Percentiles rank a stretch among this genome's conserved stretches.
These are phyloP conservation scores for Chimonanthus salicifolius DNA, from an alignment of 164 flowering plant species.

Conservation along the genomic window DNA sequence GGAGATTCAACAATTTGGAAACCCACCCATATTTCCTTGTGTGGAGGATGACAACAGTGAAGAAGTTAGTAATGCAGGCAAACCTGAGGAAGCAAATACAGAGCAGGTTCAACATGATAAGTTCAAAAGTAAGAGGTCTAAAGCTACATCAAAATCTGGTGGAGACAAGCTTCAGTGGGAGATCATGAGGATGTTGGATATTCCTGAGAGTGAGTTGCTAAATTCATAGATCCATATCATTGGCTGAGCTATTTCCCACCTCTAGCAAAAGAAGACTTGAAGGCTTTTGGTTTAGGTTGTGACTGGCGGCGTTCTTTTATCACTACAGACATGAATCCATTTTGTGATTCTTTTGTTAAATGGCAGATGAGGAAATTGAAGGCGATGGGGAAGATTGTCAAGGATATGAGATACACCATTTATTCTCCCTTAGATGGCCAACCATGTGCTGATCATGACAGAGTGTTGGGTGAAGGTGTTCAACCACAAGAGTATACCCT, in stretches of 20 bases:
- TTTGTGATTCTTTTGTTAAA: constrained; percentile 67
- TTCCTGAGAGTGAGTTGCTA: constrained; percentile 59
- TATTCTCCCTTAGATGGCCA: constrained; percentile 87
- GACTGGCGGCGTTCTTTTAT: constrained; percentile 92
- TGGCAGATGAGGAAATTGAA: constrained; percentile 93
- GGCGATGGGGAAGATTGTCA: constrained; percentile 75
- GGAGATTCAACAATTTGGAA: constrained; percentile 50
- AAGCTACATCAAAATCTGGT: constrained; percentile 52
- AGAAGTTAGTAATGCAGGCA: constrained; percentile 8
- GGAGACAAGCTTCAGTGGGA: constrained; percentile 58
- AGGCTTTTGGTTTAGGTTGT: constrained; percentile 81
- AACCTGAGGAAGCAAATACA: constrained; percentile 26
- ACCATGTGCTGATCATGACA: constrained; percentile 94
- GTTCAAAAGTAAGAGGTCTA: constrained; percentile 67
- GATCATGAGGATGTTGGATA: constrained; percentile 75
- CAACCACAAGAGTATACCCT: constrained; percentile 86
- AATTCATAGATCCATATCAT: constrained; percentile 60
- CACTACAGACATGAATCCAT: constrained; percentile 78
- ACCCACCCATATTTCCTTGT: constrained; percentile 56
- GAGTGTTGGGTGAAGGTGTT: constrained; percentile 91
- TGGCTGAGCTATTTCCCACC: constrained; percentile 83
- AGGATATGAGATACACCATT: constrained; percentile 66
- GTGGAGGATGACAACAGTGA: constrained; percentile 29
- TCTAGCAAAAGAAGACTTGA: constrained; percentile 72
- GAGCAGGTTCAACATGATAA: constrained; percentile 36